Percentiles rank a stretch among this genome's conserved stretches.
These are phyloP conservation scores for Adansonia digitata DNA, from an alignment of 345 rosid genomes.

Conservation along the genomic window DNA sequence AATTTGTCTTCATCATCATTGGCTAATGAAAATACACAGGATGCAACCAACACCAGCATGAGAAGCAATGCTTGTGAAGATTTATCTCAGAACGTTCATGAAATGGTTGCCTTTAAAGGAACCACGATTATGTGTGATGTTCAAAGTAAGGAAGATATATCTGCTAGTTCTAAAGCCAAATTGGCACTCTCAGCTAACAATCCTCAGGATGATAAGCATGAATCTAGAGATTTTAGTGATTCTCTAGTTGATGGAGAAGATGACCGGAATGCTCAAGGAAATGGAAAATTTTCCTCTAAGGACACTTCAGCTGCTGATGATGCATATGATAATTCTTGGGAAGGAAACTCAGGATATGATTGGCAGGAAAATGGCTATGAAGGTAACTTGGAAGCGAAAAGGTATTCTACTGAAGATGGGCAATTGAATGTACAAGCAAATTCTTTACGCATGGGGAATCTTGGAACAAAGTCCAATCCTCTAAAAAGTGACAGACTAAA, in stretches of 20 bases:
- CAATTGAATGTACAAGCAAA: conserved; percentile 12
- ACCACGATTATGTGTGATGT: neutral
- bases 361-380: conserved; percentile 8
- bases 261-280: conserved; percentile 9
- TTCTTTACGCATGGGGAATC: conserved; percentile 27
- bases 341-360: conserved; percentile 17
- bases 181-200: neutral
- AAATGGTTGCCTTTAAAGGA: conserved; percentile 12
- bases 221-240: conserved; percentile 1
- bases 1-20: conserved; percentile 25
- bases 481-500: conserved; percentile 48
- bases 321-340: conserved; percentile 20
- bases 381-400: conserved; percentile 19
- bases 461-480: conserved; percentile 31
- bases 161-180: neutral
- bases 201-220: conserved; percentile 13
- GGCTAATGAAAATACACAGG: conserved; percentile 22
- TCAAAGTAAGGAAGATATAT: conserved; percentile 9
- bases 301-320: conserved; percentile 18
- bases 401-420: conserved; percentile 25
- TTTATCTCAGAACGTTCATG: conserved; percentile 23
- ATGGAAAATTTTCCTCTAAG: conserved; percentile 10
- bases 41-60: conserved; percentile 19
- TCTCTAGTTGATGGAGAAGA: conserved; percentile 17
- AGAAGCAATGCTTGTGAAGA: conserved; percentile 13